Conservation (phyloP, 306 rosid species). For the Vachellia collinsii region DNA sequence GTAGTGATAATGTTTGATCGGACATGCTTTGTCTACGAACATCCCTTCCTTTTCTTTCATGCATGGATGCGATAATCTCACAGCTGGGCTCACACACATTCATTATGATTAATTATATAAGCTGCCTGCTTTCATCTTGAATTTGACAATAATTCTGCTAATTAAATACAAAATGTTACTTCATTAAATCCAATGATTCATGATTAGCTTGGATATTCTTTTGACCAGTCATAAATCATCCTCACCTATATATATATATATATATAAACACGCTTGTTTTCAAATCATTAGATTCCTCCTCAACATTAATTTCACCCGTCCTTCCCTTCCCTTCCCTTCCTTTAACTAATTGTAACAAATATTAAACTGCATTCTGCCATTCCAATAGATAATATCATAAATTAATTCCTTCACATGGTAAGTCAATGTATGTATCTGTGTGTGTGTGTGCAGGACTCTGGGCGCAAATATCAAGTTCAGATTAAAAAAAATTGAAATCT, state of each 20-base stretch:
- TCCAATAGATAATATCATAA: constrained; percentile 19
- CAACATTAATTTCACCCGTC: constrained; percentile 19
- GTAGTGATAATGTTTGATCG: too few species aligned
- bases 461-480: constrained; percentile 34
- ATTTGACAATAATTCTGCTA: too few species aligned
- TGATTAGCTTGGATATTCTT: constrained; percentile 29
- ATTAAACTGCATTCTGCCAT: constrained; percentile 24
- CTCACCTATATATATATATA: not conserved
- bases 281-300: constrained; percentile 55
- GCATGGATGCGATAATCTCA: too few species aligned
- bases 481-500: constrained; percentile 29
- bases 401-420: constrained; percentile 54
- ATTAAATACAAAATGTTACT: too few species aligned
- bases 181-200: not conserved
- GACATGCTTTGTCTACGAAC: not conserved
- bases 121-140: not conserved
- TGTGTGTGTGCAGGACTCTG: not conserved
- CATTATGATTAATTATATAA: too few species aligned
- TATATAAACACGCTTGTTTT: constrained; percentile 33
- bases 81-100: too few species aligned
- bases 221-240: constrained; percentile 55
- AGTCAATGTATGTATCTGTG: not conserved
- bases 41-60: too few species aligned
- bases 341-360: not conserved
- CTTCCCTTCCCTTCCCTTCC: not conserved